Conservation (phyloP, 768 basidiomycete genomes). For the Leccinellum luteum region DNA sequence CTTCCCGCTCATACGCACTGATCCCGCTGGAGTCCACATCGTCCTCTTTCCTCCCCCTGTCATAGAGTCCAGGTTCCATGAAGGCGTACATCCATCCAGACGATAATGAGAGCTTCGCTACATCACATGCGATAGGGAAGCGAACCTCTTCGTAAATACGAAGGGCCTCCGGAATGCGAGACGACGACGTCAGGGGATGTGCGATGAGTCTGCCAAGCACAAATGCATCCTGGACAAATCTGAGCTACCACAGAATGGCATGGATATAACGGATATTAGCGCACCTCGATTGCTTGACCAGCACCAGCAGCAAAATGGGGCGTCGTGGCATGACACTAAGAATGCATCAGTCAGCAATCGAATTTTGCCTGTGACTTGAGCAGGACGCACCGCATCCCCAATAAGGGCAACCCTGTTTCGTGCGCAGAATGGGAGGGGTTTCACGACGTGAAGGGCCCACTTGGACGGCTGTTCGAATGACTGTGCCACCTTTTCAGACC, state of each 20-base stretch:
- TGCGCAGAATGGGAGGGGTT: constrained; percentile 39
- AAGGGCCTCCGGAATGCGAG: constrained; percentile 1
- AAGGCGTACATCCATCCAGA: constrained; percentile 5
- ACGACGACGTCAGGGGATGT: constrained; percentile 14
- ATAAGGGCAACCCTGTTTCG: constrained; percentile 34
- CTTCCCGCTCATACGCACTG: constrained; percentile 14
- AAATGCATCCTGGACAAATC: constrained; percentile 13
- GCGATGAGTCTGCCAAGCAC: constrained; percentile 23
- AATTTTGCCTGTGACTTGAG: neutral
- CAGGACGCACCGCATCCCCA: constrained; percentile 40
- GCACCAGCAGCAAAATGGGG: constrained; percentile 25
- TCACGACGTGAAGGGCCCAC: constrained; percentile 46
- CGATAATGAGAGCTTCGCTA: constrained; percentile 16
- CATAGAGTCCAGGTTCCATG: constrained; percentile 17
- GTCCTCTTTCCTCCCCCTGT: constrained; percentile 13
- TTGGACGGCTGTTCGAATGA: constrained; percentile 35
- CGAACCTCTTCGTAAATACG: constrained; percentile 12
- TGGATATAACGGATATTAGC: neutral
- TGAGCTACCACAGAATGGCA: neutral
- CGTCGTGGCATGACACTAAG: constrained; percentile 23
- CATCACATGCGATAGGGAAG: constrained; percentile 8
- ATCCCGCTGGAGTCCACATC: constrained; percentile 8
- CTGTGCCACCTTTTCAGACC: constrained; percentile 14
- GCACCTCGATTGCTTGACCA: constrained; percentile 27
- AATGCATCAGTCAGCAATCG: neutral